phyloP scores from a whole-genome alignment of 805 yeast genomes.

The Wickerhamiella kazuoi region DNA sequence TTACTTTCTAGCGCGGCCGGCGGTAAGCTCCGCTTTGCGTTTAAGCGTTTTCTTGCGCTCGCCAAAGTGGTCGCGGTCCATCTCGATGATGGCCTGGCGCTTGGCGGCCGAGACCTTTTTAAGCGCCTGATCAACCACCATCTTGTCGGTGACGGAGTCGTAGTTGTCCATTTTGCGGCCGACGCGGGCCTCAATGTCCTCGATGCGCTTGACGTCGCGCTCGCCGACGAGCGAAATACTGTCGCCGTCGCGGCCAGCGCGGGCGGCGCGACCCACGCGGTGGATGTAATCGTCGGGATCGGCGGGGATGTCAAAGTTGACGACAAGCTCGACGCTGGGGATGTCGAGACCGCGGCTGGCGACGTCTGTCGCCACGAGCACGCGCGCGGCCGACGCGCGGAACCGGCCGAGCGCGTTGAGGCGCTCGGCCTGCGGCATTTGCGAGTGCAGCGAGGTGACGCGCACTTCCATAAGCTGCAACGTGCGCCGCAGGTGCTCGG shows the following conservation, averaged over 20 bases:
- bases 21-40: slow-evolving; percentile 19
- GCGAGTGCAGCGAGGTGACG: slow-evolving; percentile 83
- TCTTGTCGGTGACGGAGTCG: slow-evolving; percentile 53
- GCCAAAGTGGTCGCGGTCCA: slow-evolving; percentile 84
- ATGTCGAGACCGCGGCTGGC: slow-evolving; percentile 96
- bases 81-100: slow-evolving; percentile 78
- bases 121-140: slow-evolving; percentile 55
- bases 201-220: slow-evolving; percentile 62
- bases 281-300: slow-evolving; percentile 95
- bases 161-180: slow-evolving; percentile 64
- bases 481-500: slow-evolving; percentile 70
- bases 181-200: slow-evolving; percentile 74
- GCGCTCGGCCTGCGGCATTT: slow-evolving; percentile 85
- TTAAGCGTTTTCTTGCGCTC: slow-evolving; percentile 42
- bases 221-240: slow-evolving; percentile 71
- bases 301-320: slow-evolving; percentile 85
- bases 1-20: no score
- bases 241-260: slow-evolving; percentile 87
- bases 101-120: slow-evolving; percentile 62
- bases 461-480: slow-evolving; percentile 55
- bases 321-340: slow-evolving; percentile 75
- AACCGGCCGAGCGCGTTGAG: slow-evolving; percentile 82
- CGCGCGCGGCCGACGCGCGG: slow-evolving; percentile 85
- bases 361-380: slow-evolving; percentile 88
- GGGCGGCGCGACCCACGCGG: slow-evolving; percentile 96